phyloP scores from a whole-genome alignment of 2,329 filamentous ascomycete genomes.

The Grosmannia clavigera region DNA sequence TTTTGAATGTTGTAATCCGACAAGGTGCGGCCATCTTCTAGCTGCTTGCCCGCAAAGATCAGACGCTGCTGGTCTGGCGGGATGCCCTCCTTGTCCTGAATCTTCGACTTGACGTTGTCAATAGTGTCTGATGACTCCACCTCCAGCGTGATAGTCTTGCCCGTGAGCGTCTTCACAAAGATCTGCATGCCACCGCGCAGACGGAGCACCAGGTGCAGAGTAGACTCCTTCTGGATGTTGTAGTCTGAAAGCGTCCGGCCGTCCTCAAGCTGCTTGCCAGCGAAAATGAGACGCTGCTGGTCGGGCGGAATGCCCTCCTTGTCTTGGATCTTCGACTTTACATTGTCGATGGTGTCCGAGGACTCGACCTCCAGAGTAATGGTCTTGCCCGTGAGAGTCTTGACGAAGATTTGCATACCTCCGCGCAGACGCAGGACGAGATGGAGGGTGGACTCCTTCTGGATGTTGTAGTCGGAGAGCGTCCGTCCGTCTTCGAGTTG shows the following conservation, averaged over 20 bases:
- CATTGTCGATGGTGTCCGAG: constrained; percentile 87
- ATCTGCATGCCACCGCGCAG: constrained; percentile 86
- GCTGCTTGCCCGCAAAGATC: constrained; percentile 87
- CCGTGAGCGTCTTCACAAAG: constrained; percentile 77
- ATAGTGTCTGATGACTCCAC: constrained; percentile 85
- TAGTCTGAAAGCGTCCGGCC: constrained; percentile 83
- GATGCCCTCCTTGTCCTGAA: constrained; percentile 87
- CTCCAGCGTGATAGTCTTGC: constrained; percentile 89
- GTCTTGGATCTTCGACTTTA: constrained; percentile 94
- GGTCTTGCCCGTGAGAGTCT: constrained; percentile 85
- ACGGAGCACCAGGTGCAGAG: constrained; percentile 74
- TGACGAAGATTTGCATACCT: constrained; percentile 63
- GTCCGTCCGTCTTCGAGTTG: constrained; percentile 42
- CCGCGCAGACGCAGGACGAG: constrained; percentile 60
- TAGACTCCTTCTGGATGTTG: constrained; percentile 92
- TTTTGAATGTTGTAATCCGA: constrained; percentile 97
- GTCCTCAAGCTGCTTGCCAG: constrained; percentile 92
- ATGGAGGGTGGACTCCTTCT: constrained; percentile 58
- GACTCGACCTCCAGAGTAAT: constrained; percentile 87
- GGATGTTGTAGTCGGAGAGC: constrained; percentile 78
- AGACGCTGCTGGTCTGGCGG: constrained; percentile 89
- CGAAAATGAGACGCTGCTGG: constrained; percentile 92
- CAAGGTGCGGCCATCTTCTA: constrained; percentile 83
- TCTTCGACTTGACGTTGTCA: constrained; percentile 91
- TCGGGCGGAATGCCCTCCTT: constrained; percentile 96